These are phyloP conservation scores for Gynandropsis gynandra DNA, from an alignment of 345 rosid species.

Conservation along the genomic window DNA sequence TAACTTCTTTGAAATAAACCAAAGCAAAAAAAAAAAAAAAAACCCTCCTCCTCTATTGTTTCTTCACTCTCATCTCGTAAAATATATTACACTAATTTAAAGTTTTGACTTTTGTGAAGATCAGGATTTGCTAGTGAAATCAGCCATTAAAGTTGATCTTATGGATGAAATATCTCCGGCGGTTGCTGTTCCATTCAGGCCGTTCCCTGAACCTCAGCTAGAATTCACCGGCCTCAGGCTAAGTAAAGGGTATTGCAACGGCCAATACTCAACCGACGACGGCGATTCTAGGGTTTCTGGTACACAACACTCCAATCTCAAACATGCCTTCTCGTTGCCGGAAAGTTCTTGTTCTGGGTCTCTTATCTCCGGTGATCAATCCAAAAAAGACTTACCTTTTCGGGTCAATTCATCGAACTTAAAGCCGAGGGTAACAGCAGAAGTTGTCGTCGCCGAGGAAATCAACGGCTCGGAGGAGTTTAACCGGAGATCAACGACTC, in stretches of 20 bases:
- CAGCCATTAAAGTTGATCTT: not conserved
- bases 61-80: conserved; percentile 3
- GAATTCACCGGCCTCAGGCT: conserved; percentile 39
- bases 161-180: conserved; percentile 53
- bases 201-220: conserved; percentile 30
- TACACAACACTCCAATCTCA: too few species aligned
- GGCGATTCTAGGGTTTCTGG: conserved; percentile 12
- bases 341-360: conserved; percentile 38
- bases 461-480: conserved; percentile 16
- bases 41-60: conserved; percentile 4
- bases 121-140: too few species aligned
- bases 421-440: conserved; percentile 42
- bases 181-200: conserved; percentile 36
- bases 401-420: conserved; percentile 24
- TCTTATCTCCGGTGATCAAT: conserved; percentile 5
- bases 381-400: conserved; percentile 19
- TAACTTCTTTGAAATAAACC: too few species aligned
- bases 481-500: conserved; percentile 15
- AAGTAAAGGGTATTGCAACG: conserved; percentile 32
- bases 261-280: conserved; percentile 23
- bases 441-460: conserved; percentile 28
- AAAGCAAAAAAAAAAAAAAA: not conserved
- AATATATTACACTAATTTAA: too few species aligned
- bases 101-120: too few species aligned
- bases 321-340: conserved; percentile 1